phyloP scores from a whole-genome alignment of 2,329 filamentous ascomycete genomes.

The Ceratocystis harringtonii region DNA sequence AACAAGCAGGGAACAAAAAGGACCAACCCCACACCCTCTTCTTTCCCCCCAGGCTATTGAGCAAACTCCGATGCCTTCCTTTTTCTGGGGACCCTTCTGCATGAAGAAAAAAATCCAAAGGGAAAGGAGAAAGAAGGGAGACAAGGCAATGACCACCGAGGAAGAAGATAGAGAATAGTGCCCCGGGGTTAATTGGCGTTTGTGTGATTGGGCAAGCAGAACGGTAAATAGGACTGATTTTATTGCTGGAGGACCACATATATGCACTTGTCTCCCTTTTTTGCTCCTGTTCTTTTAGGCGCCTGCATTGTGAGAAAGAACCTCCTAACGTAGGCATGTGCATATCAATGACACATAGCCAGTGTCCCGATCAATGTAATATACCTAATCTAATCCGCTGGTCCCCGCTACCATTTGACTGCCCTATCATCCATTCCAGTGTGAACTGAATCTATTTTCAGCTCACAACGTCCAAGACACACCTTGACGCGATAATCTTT shows the following conservation, averaged over 20 bases:
- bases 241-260: background rate
- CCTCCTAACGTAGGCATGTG: too few relatives aligned
- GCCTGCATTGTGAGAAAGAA: too few relatives aligned
- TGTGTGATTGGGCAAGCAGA: too few relatives aligned
- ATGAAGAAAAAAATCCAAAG: background rate
- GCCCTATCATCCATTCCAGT: background rate
- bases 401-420: background rate
- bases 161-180: too few relatives aligned
- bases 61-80: conserved; percentile 2
- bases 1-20: background rate
- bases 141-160: background rate
- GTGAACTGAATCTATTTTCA: background rate
- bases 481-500: background rate
- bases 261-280: too few relatives aligned
- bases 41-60: background rate
- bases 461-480: background rate
- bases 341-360: too few relatives aligned
- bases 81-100: background rate
- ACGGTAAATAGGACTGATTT: background rate
- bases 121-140: background rate
- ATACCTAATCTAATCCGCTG: too few relatives aligned
- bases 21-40: too few relatives aligned
- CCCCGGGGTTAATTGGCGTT: too few relatives aligned
- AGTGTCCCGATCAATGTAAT: too few relatives aligned
- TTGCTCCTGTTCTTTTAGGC: too few relatives aligned